Percentiles rank a stretch among this genome's conserved stretches.
Evolutionary conservation across 2,329 filamentous ascomycete species (phyloP).

Genomic region (Phaeophleospora eucalypticola): DNA sequence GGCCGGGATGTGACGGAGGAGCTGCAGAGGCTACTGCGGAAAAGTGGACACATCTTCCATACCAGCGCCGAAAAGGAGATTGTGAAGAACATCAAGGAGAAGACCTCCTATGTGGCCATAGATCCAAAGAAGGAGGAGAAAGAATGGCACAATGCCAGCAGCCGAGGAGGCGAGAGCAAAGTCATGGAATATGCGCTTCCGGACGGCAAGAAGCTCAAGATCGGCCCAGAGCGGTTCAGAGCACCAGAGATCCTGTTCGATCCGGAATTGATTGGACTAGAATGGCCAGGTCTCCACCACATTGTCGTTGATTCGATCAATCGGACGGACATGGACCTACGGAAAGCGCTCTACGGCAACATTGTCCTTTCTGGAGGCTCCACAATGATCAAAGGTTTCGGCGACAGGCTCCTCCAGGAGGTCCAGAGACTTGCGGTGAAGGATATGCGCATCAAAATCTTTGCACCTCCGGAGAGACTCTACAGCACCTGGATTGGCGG

Average conservation of each 20-base stretch:
- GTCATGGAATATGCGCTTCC: constrained; percentile 83
- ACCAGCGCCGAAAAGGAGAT: constrained; percentile 99
- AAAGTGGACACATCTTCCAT: constrained; percentile 91
- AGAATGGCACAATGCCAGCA: constrained; percentile 72
- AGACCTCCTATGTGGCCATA: constrained; percentile 81
- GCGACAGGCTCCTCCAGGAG: constrained; percentile 85
- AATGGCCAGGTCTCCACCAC: constrained; percentile 95
- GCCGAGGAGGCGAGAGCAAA: constrained; percentile 63
- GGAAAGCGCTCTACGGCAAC: constrained; percentile 90
- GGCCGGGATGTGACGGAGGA: constrained; percentile 95
- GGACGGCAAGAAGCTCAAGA: constrained; percentile 89
- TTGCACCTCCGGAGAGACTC: constrained; percentile 93
- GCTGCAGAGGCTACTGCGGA: constrained; percentile 82
- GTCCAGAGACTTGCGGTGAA: constrained; percentile 92
- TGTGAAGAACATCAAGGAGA: constrained; percentile 96
- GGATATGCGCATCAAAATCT: constrained; percentile 99
- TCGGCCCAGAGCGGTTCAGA: constrained; percentile 90
- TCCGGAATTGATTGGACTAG: constrained; percentile 91
- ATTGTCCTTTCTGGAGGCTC: constrained; percentile 96
- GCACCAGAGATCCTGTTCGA: constrained; percentile 97
- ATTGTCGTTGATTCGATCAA: constrained; percentile 96
- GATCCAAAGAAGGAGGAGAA: constrained; percentile 95
- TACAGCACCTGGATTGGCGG: constrained; percentile 99
- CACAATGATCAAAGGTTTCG: constrained; percentile 94
- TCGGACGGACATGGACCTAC: constrained; percentile 89